These are phyloP conservation scores for Lipomyces anomalus DNA, from an alignment of 805 yeast genomes.

Conservation along the genomic window DNA sequence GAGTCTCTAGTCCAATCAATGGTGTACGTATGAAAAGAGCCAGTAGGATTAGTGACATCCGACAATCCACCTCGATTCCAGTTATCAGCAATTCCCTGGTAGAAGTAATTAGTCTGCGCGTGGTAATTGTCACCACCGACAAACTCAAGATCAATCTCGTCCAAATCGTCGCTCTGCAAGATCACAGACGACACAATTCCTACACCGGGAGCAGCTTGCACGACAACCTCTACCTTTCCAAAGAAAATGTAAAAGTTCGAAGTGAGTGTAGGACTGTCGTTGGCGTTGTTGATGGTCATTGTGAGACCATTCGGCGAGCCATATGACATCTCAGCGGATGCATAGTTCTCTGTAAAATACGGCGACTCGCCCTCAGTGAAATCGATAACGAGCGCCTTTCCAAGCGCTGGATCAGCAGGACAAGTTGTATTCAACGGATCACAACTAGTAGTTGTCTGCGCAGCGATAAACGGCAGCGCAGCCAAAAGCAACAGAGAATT, in stretches of 20 bases:
- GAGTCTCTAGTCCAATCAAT: constrained; percentile 73
- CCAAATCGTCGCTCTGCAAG: constrained; percentile 76
- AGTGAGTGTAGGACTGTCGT: constrained; percentile 70
- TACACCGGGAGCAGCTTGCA: constrained; percentile 67
- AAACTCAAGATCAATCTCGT: constrained; percentile 87
- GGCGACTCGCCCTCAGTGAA: constrained; percentile 43
- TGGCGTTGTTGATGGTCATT: constrained; percentile 54
- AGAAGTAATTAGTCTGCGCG: constrained; percentile 67
- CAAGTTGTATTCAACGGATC: constrained; percentile 43
- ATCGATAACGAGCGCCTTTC: constrained; percentile 46
- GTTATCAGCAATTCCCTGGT: constrained; percentile 71
- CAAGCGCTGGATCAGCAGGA: constrained; percentile 59
- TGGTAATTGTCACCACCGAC: constrained; percentile 72
- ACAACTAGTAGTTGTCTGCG: constrained; percentile 31
- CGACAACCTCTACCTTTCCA: constrained; percentile 69
- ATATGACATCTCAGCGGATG: constrained; percentile 42
- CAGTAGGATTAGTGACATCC: constrained; percentile 50
- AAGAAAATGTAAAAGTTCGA: constrained; percentile 84
- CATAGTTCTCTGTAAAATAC: constrained; percentile 40
- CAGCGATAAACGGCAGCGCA: constrained; percentile 5
- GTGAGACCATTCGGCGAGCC: constrained; percentile 53
- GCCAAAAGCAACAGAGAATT: background rate
- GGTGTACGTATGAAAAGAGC: constrained; percentile 66
- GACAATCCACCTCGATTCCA: constrained; percentile 79
- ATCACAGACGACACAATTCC: constrained; percentile 81